Evolutionary conservation across 176 grass and related monocot species (phyloP).

Genomic region (Oryza meridionalis): DNA sequence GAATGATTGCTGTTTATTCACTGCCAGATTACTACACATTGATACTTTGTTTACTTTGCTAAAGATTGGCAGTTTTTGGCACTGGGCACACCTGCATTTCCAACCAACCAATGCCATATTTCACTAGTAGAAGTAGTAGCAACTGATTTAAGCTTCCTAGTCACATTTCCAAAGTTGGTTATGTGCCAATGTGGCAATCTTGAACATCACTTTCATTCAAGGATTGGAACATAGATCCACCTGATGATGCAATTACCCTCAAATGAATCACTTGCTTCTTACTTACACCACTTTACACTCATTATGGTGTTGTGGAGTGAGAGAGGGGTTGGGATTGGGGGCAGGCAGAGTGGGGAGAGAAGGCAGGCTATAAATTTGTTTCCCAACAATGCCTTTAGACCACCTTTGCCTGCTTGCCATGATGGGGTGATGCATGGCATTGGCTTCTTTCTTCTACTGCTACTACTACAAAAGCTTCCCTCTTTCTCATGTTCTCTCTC

Average conservation of each 20-base stretch:
- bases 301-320: background rate
- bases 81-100: background rate
- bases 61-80: background rate
- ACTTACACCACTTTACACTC: background rate
- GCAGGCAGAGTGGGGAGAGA: slow-evolving; percentile 23
- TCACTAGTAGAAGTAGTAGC: background rate
- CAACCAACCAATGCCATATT: background rate
- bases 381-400: background rate
- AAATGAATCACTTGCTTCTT: background rate
- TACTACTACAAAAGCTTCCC: background rate
- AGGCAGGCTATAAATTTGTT: background rate
- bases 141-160: background rate
- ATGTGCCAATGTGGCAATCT: background rate
- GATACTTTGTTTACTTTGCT: background rate
- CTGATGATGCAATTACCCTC: background rate
- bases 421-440: background rate
- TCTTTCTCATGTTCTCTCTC: background rate
- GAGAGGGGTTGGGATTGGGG: background rate
- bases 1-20: background rate
- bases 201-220: background rate
- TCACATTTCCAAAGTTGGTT: background rate
- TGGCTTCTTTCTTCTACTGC: background rate
- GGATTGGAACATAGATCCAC: background rate
- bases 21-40: background rate
- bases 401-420: background rate